These are phyloP conservation scores for Paraphaeosphaeria sporulosa DNA, from an alignment of 2,329 filamentous ascomycete genomes.

Conservation along the genomic window DNA sequence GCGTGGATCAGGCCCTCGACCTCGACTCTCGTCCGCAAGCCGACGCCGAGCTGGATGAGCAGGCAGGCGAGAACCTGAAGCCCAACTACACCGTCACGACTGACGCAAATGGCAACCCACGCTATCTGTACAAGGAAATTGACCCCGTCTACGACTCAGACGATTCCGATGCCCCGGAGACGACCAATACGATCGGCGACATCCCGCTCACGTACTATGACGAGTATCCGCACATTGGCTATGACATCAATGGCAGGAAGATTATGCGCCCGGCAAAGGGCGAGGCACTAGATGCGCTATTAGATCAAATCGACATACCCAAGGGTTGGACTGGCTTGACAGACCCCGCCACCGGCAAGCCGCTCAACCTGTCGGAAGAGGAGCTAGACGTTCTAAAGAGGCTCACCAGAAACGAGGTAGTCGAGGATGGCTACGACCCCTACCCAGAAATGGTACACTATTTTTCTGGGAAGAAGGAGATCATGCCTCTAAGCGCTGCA, in stretches of 20 bases:
- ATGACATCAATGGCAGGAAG: conserved; percentile 98
- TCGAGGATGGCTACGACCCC: conserved; percentile 88
- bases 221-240: conserved; percentile 96
- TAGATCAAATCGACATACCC: conserved; percentile 96
- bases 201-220: conserved; percentile 97
- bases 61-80: conserved; percentile 39
- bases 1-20: conserved; percentile 24
- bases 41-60: conserved; percentile 36
- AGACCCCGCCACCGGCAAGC: conserved; percentile 92
- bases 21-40: conserved; percentile 21
- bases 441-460: conserved; percentile 94
- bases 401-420: conserved; percentile 86
- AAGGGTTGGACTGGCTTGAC: conserved; percentile 97
- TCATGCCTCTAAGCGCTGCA: conserved; percentile 93
- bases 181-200: conserved; percentile 90
- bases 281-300: conserved; percentile 87
- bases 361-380: conserved; percentile 83
- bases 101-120: conserved; percentile 88
- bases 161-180: conserved; percentile 82
- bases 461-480: conserved; percentile 88
- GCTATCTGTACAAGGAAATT: conserved; percentile 93
- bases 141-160: conserved; percentile 96
- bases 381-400: conserved; percentile 88
- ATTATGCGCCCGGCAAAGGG: conserved; percentile 96
- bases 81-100: conserved; percentile 69